Conservation (phyloP, 2,329 filamentous ascomycete species). For the Aspergillus spinulosporus region DNA sequence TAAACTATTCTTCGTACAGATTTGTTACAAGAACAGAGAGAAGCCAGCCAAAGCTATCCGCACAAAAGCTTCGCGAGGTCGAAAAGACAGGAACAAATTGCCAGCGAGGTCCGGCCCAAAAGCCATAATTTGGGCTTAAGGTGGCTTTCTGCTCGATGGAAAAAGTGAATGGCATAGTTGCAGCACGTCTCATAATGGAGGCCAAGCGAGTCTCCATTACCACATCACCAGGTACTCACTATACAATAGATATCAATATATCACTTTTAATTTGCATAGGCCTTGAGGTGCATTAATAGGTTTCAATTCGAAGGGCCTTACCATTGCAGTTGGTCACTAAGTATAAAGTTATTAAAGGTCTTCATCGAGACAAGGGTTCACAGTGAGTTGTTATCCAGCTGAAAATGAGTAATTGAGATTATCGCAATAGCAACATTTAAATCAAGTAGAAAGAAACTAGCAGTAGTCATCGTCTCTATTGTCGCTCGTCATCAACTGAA, state of each 20-base stretch:
- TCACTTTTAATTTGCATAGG: not conserved
- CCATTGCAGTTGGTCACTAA: too few species aligned
- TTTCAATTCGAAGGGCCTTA: not conserved
- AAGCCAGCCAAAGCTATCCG: not conserved
- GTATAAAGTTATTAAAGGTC: too few species aligned
- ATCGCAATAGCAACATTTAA: too few species aligned
- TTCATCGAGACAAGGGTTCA: too few species aligned
- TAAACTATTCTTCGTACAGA: too few species aligned
- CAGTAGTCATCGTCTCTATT: too few species aligned
- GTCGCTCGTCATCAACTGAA: too few species aligned
- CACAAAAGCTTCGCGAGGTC: not conserved
- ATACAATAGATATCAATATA: not conserved
- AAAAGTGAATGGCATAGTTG: not conserved
- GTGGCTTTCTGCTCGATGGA: not conserved
- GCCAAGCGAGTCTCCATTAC: not conserved
- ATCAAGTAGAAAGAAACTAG: too few species aligned
- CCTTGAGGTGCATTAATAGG: not conserved
- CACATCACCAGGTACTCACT: not conserved
- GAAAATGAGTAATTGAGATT: too few species aligned
- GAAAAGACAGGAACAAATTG: not conserved
- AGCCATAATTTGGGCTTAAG: not conserved
- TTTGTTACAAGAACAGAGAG: too few species aligned
- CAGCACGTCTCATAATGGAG: not conserved
- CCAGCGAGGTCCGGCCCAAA: not conserved
- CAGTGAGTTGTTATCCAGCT: too few species aligned